These are phyloP conservation scores for Tetramitus jugosus DNA, from an alignment of 208 protist genomes.

Conservation along the genomic window DNA sequence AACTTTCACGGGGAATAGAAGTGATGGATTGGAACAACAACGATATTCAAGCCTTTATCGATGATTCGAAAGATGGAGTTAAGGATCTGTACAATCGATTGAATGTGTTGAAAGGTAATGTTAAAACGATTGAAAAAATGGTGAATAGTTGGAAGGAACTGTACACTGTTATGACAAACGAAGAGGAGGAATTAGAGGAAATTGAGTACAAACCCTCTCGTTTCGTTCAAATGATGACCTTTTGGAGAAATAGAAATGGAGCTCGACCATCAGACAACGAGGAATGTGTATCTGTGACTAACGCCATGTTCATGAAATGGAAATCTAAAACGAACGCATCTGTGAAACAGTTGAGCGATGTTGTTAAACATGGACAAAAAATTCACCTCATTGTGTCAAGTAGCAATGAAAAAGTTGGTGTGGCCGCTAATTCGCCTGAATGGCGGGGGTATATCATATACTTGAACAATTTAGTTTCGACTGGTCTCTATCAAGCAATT, in stretches of 20 bases:
- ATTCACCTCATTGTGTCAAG: background rate
- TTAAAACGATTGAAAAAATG: slow-evolving; percentile 25
- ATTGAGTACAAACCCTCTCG: background rate
- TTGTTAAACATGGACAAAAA: background rate
- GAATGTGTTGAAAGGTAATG: slow-evolving; percentile 24
- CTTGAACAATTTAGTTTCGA: background rate
- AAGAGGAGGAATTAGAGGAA: background rate
- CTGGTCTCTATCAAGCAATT: background rate
- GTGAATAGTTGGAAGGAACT: slow-evolving; percentile 2
- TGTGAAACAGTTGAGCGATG: background rate
- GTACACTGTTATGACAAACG: background rate
- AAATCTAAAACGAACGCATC: background rate
- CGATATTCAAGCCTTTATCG: slow-evolving; percentile 4
- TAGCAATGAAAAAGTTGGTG: background rate
- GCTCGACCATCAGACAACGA: background rate
- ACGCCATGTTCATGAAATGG: background rate
- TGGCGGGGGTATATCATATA: background rate
- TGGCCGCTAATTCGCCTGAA: background rate
- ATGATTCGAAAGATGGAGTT: background rate
- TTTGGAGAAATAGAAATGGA: background rate
- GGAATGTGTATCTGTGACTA: background rate
- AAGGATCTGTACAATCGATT: slow-evolving; percentile 14
- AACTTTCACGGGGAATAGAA: background rate
- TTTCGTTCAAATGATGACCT: background rate
- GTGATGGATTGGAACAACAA: background rate